Evolutionary conservation across 2,329 filamentous ascomycete species (phyloP).

Genomic region (Nemania sp.): DNA sequence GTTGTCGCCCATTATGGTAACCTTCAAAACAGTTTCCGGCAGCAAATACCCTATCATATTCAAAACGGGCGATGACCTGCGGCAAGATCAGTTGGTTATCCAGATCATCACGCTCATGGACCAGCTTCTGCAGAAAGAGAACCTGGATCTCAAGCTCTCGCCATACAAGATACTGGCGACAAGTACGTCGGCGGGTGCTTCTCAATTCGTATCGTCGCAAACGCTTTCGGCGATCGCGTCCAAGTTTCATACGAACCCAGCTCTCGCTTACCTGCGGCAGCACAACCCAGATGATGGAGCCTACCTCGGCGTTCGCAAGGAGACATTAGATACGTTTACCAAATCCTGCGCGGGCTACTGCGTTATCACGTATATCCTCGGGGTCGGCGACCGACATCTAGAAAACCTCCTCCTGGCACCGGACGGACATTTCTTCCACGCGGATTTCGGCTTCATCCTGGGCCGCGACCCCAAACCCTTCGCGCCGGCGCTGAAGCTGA

Average conservation of each 20-base stretch:
- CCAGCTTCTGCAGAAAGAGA: constrained; percentile 90
- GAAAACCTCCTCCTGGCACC: constrained; percentile 93
- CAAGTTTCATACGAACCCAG: constrained; percentile 76
- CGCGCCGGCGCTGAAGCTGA: constrained; percentile 94
- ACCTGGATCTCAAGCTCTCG: constrained; percentile 90
- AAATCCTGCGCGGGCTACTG: constrained; percentile 97
- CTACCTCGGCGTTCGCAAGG: constrained; percentile 84
- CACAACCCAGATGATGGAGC: constrained; percentile 87
- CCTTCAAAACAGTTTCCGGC: constrained; percentile 80
- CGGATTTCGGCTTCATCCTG: constrained; percentile 97
- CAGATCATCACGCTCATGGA: constrained; percentile 99
- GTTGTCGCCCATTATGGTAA: constrained; percentile 85
- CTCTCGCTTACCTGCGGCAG: constrained; percentile 81
- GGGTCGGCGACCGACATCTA: constrained; percentile 92
- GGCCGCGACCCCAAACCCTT: constrained; percentile 97
- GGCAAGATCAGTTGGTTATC: constrained; percentile 96
- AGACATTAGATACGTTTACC: constrained; percentile 92
- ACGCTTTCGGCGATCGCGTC: constrained; percentile 81
- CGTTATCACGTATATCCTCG: constrained; percentile 96
- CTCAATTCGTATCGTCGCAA: constrained; percentile 89
- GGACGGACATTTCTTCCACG: constrained; percentile 95
- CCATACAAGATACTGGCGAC: constrained; percentile 97
- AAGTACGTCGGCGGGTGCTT: constrained; percentile 83
- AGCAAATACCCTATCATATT: constrained; percentile 90
- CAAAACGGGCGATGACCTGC: constrained; percentile 94